Percentiles rank a stretch among this genome's conserved stretches.
Conservation (phyloP, 208 protist species). For the Tetramitus jugosus region DNA sequence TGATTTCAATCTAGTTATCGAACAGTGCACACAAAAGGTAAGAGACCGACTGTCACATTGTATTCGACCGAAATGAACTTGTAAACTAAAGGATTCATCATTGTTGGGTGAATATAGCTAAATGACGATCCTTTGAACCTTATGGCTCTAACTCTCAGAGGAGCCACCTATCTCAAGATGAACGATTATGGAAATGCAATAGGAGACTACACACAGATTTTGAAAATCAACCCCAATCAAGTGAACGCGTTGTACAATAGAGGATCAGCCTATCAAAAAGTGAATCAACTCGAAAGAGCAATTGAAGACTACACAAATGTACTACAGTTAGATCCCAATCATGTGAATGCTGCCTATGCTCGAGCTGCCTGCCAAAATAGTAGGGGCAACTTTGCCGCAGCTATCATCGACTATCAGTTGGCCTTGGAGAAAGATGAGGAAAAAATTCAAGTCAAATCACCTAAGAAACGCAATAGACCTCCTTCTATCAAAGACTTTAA, state of each 20-base stretch:
- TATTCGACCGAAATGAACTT: too few species aligned
- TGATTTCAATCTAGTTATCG: constrained; percentile 31
- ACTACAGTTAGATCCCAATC: constrained; percentile 47
- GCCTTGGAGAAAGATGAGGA: constrained; percentile 49
- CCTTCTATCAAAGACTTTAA: constrained; percentile 22
- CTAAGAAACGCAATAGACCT: background rate
- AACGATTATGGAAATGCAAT: constrained; percentile 42
- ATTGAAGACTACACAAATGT: constrained; percentile 54
- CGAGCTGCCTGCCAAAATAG: constrained; percentile 58
- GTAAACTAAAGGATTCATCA: background rate
- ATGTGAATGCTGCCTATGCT: constrained; percentile 56
- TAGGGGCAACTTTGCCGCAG: constrained; percentile 54
- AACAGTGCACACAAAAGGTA: constrained; percentile 28
- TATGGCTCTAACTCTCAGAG: constrained; percentile 31
- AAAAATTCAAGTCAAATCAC: background rate
- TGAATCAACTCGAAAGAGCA: constrained; percentile 51
- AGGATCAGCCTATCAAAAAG: constrained; percentile 37
- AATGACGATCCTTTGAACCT: constrained; percentile 19
- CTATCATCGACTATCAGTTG: constrained; percentile 65
- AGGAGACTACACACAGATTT: constrained; percentile 40
- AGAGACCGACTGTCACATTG: background rate
- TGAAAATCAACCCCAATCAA: constrained; percentile 28
- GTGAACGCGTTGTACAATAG: constrained; percentile 23
- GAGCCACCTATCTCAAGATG: constrained; percentile 29
- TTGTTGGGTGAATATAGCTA: background rate